Base-by-base conservation (phyloP, 1,139 yeast species). In the Suhomyces bolitotheri region DNA sequence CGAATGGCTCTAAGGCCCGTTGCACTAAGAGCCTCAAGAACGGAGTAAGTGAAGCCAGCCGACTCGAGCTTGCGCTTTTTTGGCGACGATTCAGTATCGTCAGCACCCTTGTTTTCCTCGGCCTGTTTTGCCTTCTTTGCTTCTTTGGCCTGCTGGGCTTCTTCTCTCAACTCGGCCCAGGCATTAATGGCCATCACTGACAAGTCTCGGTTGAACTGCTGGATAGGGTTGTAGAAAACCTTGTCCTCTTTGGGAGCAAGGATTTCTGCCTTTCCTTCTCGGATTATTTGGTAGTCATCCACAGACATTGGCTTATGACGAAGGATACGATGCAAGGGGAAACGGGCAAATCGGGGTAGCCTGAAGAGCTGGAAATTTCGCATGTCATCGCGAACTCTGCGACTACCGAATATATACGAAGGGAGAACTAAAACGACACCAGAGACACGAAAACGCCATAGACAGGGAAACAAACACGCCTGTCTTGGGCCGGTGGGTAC, bases 151-250 rank as follows among this genome's bases (percentile, higher is more conserved):
- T 54, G 59, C 34, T 53, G 27, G 24, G 38, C 36, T 31, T 51
- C 55, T 34, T 51, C 43, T 11, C 50, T 36, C 31, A 82, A 50
- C 42, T 82, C 78, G 23, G 81, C 73, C 90, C 95, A 92, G 1
- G 97, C 95, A 40, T 81, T 76, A 45, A 92, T 90, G 7, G 88
- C 90, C 52, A 85, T 68, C 5, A 87, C 83, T 44, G 96, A 85
- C 35, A 92, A 64, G 57, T 92, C 99, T 50, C 99, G 74, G 58
- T 92, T 92, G 62, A 90, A 92, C 60, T 90, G 97, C 61, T 92
- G 99, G 41, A 92, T 86, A 5, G 95, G 97, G 56, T 92, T 92
- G 65, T 94, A 92, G 55, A 92, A 92, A 8, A 92, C 98, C 49
- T 82, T 82, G 41, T 82, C 82, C 50, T 78, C 77, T 53, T 82